Conservation (phyloP, 768 basidiomycete genomes). For the Trametes cingulata region DNA sequence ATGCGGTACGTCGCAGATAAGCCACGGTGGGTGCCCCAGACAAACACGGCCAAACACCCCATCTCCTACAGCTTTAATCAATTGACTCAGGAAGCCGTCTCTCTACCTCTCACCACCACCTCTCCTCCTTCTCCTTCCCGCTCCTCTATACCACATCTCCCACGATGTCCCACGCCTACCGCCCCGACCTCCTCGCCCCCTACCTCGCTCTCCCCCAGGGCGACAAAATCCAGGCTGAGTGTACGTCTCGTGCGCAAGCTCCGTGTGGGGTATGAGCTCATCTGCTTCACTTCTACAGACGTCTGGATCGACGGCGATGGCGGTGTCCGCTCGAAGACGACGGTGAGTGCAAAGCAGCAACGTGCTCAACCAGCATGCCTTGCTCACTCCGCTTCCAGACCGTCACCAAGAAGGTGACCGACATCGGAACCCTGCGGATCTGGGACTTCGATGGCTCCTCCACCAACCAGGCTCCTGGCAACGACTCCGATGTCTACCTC, state of each 20-base stretch:
- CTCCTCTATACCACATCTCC: constrained; percentile 9
- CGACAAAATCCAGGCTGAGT: constrained; percentile 92
- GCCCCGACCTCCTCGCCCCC: constrained; percentile 85
- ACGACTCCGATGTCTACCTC: constrained; percentile 97
- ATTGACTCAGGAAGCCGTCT: constrained; percentile 13
- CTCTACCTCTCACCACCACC: constrained; percentile 15
- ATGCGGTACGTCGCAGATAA: constrained; percentile 21
- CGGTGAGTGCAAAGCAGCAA: constrained; percentile 48
- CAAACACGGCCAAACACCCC: constrained; percentile 28
- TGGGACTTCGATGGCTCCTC: constrained; percentile 99
- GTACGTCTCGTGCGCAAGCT: constrained; percentile 41
- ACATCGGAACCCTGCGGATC: constrained; percentile 88
- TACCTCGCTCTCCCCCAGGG: constrained; percentile 90
- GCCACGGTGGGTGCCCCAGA: constrained; percentile 18
- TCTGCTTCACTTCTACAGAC: constrained; percentile 50
- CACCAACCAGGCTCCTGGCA: constrained; percentile 94
- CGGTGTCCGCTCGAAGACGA: constrained; percentile 96
- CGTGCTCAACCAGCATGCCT: neutral
- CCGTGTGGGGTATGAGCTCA: constrained; percentile 18
- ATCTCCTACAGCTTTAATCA: constrained; percentile 12
- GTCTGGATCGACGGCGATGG: constrained; percentile 98
- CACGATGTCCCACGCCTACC: constrained; percentile 47
- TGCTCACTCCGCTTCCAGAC: constrained; percentile 53
- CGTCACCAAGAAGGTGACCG: constrained; percentile 79
- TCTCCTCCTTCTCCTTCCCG: constrained; percentile 16